phyloP scores from a whole-genome alignment of 306 rosid genomes.

The Neltuma alba region DNA sequence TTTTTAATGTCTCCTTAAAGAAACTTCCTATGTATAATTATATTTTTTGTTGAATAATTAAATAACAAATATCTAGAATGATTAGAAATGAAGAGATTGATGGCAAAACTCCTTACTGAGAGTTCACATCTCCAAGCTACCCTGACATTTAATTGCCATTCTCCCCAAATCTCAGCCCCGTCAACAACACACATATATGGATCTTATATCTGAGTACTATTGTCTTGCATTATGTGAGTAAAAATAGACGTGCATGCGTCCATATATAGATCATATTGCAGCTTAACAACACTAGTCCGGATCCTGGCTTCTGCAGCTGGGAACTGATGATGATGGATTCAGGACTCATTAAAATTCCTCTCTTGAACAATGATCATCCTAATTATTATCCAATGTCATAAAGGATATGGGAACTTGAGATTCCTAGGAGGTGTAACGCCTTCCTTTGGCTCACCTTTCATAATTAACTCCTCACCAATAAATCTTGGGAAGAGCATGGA shows the following conservation, averaged over 20 bases:
- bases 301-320: background rate
- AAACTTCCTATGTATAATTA: too few relatives aligned
- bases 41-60: too few relatives aligned
- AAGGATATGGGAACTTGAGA: background rate
- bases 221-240: background rate
- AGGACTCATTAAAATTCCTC: too few relatives aligned
- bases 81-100: background rate
- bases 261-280: background rate
- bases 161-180: background rate
- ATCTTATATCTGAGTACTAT: background rate
- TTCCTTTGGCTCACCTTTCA: background rate
- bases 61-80: too few relatives aligned
- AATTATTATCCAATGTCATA: background rate
- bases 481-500: too few relatives aligned
- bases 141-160: background rate
- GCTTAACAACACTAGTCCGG: background rate
- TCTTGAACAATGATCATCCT: too few relatives aligned
- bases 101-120: background rate
- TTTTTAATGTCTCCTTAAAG: too few relatives aligned
- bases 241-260: background rate
- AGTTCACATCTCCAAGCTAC: background rate
- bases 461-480: background rate
- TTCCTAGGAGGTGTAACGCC: background rate
- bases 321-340: background rate
- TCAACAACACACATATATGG: background rate